These are phyloP conservation scores for Reutealis trisperma DNA, from an alignment of 345 rosid genomes.

Conservation along the genomic window DNA sequence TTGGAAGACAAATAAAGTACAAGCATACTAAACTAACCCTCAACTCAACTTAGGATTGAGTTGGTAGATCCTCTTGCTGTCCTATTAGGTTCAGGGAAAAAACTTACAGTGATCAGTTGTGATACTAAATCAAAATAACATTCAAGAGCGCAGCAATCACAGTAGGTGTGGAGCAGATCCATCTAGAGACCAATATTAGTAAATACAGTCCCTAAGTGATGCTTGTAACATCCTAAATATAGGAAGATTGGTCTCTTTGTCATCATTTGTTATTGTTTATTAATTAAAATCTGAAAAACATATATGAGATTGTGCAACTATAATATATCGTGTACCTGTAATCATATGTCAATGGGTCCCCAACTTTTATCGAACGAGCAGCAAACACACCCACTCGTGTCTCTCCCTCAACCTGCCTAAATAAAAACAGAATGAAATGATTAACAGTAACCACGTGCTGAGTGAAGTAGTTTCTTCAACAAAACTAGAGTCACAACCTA, in stretches of 20 bases:
- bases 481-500: neutral
- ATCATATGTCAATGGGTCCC: constrained; percentile 88
- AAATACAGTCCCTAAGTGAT: neutral
- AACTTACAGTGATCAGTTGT: no score
- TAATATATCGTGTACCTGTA: constrained; percentile 58
- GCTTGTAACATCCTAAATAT: no score
- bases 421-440: constrained; percentile 4
- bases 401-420: constrained; percentile 96
- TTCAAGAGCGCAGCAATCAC: no score
- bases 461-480: neutral
- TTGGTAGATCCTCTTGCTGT: no score
- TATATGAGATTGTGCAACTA: neutral
- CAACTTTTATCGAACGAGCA: constrained; percentile 68
- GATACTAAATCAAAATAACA: no score
- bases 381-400: constrained; percentile 92
- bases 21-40: no score
- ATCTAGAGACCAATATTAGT: neutral
- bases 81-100: no score
- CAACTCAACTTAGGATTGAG: no score
- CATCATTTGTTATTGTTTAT: neutral
- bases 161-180: neutral
- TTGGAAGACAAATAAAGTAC: no score
- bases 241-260: no score
- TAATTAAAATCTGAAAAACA: neutral
- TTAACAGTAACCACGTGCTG: neutral